Evolutionary conservation across 208 protist genomes (phyloP).

Genomic region (Trypanosomatidae sp.): DNA sequence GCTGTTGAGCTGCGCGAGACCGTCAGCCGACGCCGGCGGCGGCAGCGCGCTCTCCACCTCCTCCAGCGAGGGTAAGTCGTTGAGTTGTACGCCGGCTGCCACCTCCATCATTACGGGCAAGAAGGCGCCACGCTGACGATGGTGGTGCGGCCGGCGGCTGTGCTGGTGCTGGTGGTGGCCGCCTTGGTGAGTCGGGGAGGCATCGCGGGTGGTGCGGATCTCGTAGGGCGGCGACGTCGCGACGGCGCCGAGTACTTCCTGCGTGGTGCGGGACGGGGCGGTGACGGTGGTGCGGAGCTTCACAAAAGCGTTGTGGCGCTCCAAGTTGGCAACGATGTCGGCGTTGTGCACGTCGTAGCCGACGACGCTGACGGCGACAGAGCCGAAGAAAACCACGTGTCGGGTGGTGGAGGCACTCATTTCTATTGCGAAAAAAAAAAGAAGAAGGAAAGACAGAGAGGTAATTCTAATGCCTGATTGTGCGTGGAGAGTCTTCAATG

Average conservation of each 20-base stretch:
- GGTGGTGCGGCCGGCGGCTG: constrained; percentile 5
- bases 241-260: constrained; percentile 46
- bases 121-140: constrained; percentile 33
- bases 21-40: constrained; percentile 8
- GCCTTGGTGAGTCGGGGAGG: neutral
- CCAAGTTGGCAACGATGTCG: constrained; percentile 31
- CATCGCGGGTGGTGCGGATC: constrained; percentile 7
- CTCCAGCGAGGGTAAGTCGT: constrained; percentile 20
- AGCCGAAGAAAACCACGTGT: constrained; percentile 69
- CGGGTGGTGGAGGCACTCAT: constrained; percentile 11
- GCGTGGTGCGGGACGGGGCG: constrained; percentile 19
- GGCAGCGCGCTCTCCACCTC: constrained; percentile 15
- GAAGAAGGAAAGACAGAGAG: too few species aligned
- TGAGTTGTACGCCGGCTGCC: constrained; percentile 18
- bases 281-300: constrained; percentile 35
- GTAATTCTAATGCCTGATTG: too few species aligned
- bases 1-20: too few species aligned
- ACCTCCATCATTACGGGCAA: constrained; percentile 67
- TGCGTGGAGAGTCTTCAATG: too few species aligned
- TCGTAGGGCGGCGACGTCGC: constrained; percentile 39
- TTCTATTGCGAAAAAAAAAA: too few species aligned
- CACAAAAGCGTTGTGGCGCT: constrained; percentile 32
- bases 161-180: neutral
- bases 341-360: constrained; percentile 45
- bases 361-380: constrained; percentile 47